A percentile compares a stretch with the other conserved stretches of the same genome.
phyloP scores from a whole-genome alignment of 345 rosid species.

The Gossypium raimondii region DNA sequence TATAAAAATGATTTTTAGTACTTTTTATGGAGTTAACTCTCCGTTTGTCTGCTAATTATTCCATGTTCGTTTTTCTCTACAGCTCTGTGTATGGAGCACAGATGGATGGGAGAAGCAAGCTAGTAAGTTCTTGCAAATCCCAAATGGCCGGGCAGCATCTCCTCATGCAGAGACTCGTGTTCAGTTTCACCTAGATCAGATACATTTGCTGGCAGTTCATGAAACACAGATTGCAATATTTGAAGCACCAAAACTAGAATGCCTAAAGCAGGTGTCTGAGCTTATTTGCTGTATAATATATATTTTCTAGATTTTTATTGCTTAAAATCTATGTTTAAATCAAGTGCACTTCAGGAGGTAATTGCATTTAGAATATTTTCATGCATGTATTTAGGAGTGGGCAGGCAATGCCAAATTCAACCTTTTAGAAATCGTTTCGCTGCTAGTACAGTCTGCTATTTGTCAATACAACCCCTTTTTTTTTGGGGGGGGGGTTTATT shows the following conservation, averaged over 20 bases:
- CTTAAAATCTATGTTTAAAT: background rate
- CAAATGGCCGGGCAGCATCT: constrained; percentile 41
- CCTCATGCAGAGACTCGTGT: constrained; percentile 70
- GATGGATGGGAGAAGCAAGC: constrained; percentile 74
- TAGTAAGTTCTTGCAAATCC: constrained; percentile 48
- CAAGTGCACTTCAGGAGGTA: background rate
- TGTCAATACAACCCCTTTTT: background rate
- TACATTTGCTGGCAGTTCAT: constrained; percentile 64
- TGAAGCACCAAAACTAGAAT: constrained; percentile 66
- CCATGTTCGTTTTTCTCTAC: background rate
- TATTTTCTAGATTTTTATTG: background rate
- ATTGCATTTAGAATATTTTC: background rate
- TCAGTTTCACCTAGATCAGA: constrained; percentile 69
- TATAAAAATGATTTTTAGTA: background rate
- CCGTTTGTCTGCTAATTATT: background rate
- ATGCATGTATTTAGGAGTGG: background rate
- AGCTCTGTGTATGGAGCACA: constrained; percentile 84
- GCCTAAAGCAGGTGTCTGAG: constrained; percentile 54
- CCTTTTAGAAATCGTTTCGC: background rate
- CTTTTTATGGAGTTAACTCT: background rate
- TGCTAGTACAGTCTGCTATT: background rate
- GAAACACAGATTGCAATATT: constrained; percentile 74
- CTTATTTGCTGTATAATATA: background rate
- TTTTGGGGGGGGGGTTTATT: background rate
- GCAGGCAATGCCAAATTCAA: background rate